Evolutionary conservation across 1,284 basidiomycete genomes (phyloP).

Genomic region (Caloboletus inedulis): DNA sequence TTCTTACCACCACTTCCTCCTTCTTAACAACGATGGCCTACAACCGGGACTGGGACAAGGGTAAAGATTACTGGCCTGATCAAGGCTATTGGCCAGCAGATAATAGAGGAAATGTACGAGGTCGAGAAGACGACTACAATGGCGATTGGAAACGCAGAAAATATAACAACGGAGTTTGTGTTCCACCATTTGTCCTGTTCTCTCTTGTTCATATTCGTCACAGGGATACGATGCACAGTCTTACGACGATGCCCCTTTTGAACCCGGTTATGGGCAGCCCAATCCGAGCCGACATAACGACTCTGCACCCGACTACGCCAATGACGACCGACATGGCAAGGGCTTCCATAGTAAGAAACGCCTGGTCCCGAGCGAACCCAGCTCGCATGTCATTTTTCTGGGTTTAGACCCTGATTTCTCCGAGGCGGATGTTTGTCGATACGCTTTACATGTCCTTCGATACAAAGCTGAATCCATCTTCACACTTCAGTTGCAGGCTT

Average conservation of each 20-base stretch:
- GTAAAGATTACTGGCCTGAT: constrained; percentile 58
- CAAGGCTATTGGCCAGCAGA: constrained; percentile 41
- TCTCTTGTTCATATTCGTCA: constrained; percentile 40
- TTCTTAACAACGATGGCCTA: constrained; percentile 52
- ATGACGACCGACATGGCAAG: constrained; percentile 47
- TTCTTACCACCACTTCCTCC: constrained; percentile 17
- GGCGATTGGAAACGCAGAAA: constrained; percentile 74
- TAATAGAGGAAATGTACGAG: constrained; percentile 39
- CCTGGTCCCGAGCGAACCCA: constrained; percentile 73
- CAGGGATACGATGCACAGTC: constrained; percentile 38
- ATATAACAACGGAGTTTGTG: constrained; percentile 66
- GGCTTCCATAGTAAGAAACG: constrained; percentile 60
- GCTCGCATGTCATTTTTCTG: constrained; percentile 87
- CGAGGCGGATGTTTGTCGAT: constrained; percentile 78
- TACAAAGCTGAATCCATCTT: constrained; percentile 38
- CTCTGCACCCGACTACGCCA: constrained; percentile 39
- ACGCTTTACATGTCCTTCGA: constrained; percentile 36
- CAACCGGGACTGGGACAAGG: constrained; percentile 79
- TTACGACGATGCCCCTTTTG: constrained; percentile 33
- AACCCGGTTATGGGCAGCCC: constrained; percentile 27
- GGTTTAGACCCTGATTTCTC: constrained; percentile 87
- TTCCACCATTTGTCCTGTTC: neutral
- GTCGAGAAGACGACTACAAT: constrained; percentile 65
- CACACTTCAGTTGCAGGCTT: constrained; percentile 67
- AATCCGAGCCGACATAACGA: constrained; percentile 26